phyloP scores from a whole-genome alignment of 305 asterid genomes.

The Ajuga reptans region DNA sequence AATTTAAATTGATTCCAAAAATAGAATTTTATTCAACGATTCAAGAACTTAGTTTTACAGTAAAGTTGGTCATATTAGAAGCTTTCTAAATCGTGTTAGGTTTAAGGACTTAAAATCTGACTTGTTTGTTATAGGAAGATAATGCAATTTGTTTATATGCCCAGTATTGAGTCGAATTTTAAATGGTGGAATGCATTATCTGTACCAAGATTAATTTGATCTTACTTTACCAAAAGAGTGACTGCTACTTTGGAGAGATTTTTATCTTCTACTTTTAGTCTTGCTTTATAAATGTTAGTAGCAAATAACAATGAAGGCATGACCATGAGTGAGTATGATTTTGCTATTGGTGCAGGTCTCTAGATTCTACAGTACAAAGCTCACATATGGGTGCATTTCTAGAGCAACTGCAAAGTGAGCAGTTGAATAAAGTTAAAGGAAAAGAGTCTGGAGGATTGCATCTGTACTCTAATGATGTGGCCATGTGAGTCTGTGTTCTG shows the following conservation, averaged over 20 bases:
- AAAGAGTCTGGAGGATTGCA: constrained; percentile 74
- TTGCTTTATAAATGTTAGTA: background rate
- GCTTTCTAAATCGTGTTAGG: background rate
- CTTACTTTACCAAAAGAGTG: background rate
- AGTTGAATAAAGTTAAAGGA: constrained; percentile 47
- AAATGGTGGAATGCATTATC: background rate
- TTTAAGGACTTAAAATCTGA: background rate
- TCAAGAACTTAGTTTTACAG: background rate
- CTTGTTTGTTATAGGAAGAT: constrained; percentile 2
- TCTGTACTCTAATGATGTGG: constrained; percentile 74
- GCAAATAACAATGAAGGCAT: background rate
- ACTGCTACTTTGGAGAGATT: background rate
- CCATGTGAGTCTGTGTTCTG: constrained; percentile 57
- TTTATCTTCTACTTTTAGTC: background rate
- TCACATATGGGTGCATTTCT: constrained; percentile 78
- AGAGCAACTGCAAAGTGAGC: constrained; percentile 76
- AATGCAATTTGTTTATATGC: background rate
- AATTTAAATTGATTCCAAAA: background rate
- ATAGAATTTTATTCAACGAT: background rate
- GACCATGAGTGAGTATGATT: background rate
- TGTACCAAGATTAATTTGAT: background rate
- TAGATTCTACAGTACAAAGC: constrained; percentile 56
- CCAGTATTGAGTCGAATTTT: background rate
- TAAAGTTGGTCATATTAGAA: background rate
- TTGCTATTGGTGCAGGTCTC: constrained; percentile 43